These are phyloP conservation scores for Pythium brachiatum DNA, from an alignment of 352 stramenopile species.

Conservation along the genomic window DNA sequence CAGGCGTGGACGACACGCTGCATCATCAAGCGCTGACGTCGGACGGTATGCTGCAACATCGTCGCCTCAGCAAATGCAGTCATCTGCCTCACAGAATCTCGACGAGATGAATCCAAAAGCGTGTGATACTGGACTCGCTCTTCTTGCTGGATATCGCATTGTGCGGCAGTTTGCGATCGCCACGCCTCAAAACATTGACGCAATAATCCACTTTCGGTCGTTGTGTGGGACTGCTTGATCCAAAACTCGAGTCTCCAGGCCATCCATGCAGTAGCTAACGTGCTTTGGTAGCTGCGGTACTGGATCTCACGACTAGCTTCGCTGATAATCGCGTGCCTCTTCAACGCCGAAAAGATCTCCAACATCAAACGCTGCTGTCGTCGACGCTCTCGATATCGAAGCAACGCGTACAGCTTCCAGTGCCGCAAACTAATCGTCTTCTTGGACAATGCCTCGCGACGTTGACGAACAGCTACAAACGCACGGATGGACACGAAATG, in stretches of 20 bases:
- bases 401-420: constrained; percentile 8
- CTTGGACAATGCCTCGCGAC: neutral
- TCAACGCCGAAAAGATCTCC: neutral
- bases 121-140: neutral
- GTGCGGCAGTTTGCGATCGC: neutral
- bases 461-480: constrained; percentile 11
- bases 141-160: neutral
- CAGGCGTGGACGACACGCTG: constrained; percentile 11
- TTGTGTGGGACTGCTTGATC: constrained; percentile 6
- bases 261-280: neutral
- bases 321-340: neutral
- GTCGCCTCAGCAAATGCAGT: constrained; percentile 18
- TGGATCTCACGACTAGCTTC: neutral
- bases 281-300: neutral
- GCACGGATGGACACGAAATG: constrained; percentile 11
- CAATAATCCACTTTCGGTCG: neutral
- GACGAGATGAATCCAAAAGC: too few relatives aligned
- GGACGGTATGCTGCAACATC: constrained; percentile 8
- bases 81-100: neutral
- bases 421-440: neutral
- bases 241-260: constrained; percentile 23
- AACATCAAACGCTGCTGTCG: neutral
- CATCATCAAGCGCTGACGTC: neutral
- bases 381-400: neutral
- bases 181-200: constrained; percentile 11